phyloP scores from a whole-genome alignment of 78 protist genomes.

The Dictyostelium firmibasis region DNA sequence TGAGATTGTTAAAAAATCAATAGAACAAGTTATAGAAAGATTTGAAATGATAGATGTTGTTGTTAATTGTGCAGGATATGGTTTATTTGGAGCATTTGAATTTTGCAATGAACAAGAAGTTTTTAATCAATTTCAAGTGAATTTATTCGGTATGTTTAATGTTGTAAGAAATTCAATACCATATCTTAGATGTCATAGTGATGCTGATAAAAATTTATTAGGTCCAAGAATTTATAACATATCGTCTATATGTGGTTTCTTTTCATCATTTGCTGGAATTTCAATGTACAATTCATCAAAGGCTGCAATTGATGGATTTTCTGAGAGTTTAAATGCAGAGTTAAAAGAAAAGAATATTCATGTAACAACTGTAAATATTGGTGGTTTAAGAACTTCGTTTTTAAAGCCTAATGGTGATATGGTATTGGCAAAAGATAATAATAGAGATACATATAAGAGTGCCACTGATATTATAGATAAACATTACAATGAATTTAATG shows the following conservation, averaged over 20 bases:
- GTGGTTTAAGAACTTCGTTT: neutral
- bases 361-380: neutral
- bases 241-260: neutral
- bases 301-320: neutral
- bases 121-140: neutral
- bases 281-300: neutral
- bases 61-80: neutral
- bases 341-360: neutral
- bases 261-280: neutral
- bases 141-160: conserved; percentile 34
- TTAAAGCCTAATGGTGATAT: neutral
- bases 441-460: neutral
- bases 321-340: neutral
- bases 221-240: conserved; percentile 7
- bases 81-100: conserved; percentile 5
- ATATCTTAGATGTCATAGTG: neutral
- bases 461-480: neutral
- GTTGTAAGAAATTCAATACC: conserved; percentile 20
- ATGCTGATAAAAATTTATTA: neutral
- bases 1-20: neutral
- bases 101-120: neutral
- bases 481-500: neutral
- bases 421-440: neutral
- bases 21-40: neutral
- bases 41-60: neutral